A percentile compares a stretch with the other conserved stretches of the same genome.
Evolutionary conservation across 257 asterid genomes (phyloP).

Genomic region (Solanum sparsipilum): DNA sequence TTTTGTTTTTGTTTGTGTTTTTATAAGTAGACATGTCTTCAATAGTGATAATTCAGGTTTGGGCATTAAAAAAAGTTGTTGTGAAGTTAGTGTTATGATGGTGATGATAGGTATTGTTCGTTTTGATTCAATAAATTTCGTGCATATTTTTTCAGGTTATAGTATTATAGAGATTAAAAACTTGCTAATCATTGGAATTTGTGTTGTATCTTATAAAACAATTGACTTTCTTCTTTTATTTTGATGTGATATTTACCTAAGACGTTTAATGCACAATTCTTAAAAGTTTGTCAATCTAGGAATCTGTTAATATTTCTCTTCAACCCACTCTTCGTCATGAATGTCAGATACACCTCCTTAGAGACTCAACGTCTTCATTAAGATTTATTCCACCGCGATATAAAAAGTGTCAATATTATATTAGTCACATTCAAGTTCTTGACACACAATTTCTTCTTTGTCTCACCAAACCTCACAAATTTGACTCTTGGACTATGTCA

Average conservation of each 20-base stretch:
- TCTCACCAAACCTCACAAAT: neutral
- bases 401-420: neutral
- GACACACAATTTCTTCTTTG: neutral
- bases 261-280: accelerated
- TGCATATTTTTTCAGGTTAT: neutral
- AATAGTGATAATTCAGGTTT: neutral
- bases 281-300: neutral
- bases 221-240: neutral
- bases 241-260: neutral
- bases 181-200: neutral
- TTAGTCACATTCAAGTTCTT: neutral
- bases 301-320: neutral
- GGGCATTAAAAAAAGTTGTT: neutral
- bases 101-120: neutral
- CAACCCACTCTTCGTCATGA: neutral
- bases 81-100: neutral
- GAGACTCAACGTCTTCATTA: neutral
- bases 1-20: neutral
- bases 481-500: neutral
- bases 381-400: neutral
- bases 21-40: neutral
- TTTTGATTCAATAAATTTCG: neutral
- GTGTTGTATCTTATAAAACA: neutral
- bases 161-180: neutral
- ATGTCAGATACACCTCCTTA: neutral